These are phyloP conservation scores for Cyberlindnera mycetangii DNA, from an alignment of 805 yeast genomes.

Conservation along the genomic window DNA sequence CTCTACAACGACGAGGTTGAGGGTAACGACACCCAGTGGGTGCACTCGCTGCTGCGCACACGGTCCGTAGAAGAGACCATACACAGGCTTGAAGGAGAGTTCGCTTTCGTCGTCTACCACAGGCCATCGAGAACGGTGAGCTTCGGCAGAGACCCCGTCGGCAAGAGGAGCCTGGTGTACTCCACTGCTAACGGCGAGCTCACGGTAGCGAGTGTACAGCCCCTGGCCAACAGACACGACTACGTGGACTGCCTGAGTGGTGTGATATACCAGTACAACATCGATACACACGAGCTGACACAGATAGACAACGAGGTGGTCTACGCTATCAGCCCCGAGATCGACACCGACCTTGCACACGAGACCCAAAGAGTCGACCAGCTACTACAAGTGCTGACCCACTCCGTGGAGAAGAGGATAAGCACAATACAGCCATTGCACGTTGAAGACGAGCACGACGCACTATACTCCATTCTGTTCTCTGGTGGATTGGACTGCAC, in stretches of 20 bases:
- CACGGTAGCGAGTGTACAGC: constrained; percentile 47
- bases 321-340: constrained; percentile 22
- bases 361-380: constrained; percentile 11
- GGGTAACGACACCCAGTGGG: constrained; percentile 62
- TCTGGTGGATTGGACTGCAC: constrained; percentile 98
- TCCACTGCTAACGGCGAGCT: constrained; percentile 33
- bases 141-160: constrained; percentile 84
- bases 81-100: constrained; percentile 68
- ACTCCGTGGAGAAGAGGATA: constrained; percentile 50
- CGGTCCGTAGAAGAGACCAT: constrained; percentile 39
- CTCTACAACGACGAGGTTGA: constrained; percentile 60
- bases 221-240: constrained; percentile 26
- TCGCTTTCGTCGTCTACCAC: constrained; percentile 61
- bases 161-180: constrained; percentile 73
- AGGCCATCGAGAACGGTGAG: constrained; percentile 38
- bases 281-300: constrained; percentile 20
- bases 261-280: constrained; percentile 42
- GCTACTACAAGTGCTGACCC: constrained; percentile 31
- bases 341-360: constrained; percentile 22
- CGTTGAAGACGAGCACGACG: constrained; percentile 25
- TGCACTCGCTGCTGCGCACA: constrained; percentile 25
- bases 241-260: constrained; percentile 59
- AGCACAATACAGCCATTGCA: constrained; percentile 58
- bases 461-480: constrained; percentile 61
- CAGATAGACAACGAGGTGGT: constrained; percentile 9